Evolutionary conservation across 108 stramenopile genomes (phyloP), one percentile per base, ranked within the genome.

Genomic region (Asterionellopsis glacialis): DNA sequence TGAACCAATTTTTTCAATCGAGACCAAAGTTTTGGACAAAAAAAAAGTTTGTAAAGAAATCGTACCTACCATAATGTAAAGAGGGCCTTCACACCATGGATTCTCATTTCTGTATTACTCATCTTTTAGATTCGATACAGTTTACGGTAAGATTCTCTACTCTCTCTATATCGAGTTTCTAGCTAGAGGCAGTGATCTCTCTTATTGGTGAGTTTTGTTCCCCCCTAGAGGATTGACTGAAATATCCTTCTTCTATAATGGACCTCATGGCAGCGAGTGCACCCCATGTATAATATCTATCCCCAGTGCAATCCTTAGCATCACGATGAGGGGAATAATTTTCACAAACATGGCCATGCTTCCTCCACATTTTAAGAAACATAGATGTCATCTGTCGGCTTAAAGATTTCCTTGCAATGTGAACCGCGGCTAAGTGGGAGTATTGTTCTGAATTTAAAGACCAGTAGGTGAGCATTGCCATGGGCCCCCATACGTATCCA

Each of bases 201-300:
- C n/a, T n/a, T n/a, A n/a, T n/a, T n/a, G n/a, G n/a, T n/a, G n/a
- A n/a, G n/a, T n/a, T n/a, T n/a, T n/a, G n/a, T n/a, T n/a, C n/a
- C n/a, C n/a, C n/a, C n/a, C n/a, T n/a, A n/a, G n/a, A 33, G 7
- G 33, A 33, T 33, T 33, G 33, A 33, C 33, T 7, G 7, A 33
- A 53, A 57, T 59, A 45, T 21, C 60, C 65, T 19, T 50, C 52
- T 61, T 72, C 71, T 5, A 72, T 1, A 26, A 72, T 51, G 0
- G 49, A 51, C 21, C 61, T 61, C 52, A 66, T 27, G 13, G 59
- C 71, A 15, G 55, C 50, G 6, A 72, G 57, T 12, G 65, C 71
- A 9, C 71, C 71, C 71, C 71, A 72, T 23, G 66, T 65, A 40
- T 72, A 72, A 53, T 55, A 72, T 23, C 23, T 60, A 9, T 33